Evolutionary conservation across 352 stramenopile species (phyloP), one percentile per base, ranked within the genome.

Genomic region (Pythium sukuiense): DNA sequence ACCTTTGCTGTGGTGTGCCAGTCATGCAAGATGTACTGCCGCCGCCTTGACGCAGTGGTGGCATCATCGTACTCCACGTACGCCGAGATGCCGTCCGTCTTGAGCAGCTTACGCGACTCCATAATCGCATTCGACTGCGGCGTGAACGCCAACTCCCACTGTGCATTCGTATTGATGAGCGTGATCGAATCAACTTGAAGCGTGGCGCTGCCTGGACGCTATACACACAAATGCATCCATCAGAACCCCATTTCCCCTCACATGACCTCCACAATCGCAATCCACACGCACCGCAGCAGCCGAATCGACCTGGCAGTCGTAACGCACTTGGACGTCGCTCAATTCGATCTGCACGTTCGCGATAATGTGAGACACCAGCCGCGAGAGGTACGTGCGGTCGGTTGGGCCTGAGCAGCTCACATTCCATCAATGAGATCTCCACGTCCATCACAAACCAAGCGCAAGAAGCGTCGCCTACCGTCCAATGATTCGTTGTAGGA

Each of bases 331-430:
- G 32, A 96, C 83, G 60, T 94, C 83, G 39, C 76, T 76, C 26
- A 94, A 67, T 59, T 96, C 88, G 32, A 96, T 90, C 63, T 96
- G 86, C 12, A 96, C 83, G 67, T 96, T 96, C 48, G 81, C 74
- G 61, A 96, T 90, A 61, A 96, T 93, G 61, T 93, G 85, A 13
- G 85, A 82, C 27, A 96, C 84, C 53, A 96, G 53, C 56, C 82
- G 76, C 32, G 86, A 94, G 13, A 96, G 65, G 69, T 96, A 96
- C 33, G 88, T 93, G 46, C 86, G 77, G 65, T 93, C 85, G 39
- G 68, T 74, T 6, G 68, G 63, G 29, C 68, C 68, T 74, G 26
- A 20, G 29, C 20, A 43, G 5, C 24, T 39, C 30, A 54, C 41
- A 12, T 58, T 20, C 20, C 37, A 59, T 32, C 49, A 3, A 63